Percentiles rank a stretch among this genome's conserved stretches.
Evolutionary conservation across 176 grass and related monocot genomes (phyloP).

Genomic region (Triticum timopheevii): DNA sequence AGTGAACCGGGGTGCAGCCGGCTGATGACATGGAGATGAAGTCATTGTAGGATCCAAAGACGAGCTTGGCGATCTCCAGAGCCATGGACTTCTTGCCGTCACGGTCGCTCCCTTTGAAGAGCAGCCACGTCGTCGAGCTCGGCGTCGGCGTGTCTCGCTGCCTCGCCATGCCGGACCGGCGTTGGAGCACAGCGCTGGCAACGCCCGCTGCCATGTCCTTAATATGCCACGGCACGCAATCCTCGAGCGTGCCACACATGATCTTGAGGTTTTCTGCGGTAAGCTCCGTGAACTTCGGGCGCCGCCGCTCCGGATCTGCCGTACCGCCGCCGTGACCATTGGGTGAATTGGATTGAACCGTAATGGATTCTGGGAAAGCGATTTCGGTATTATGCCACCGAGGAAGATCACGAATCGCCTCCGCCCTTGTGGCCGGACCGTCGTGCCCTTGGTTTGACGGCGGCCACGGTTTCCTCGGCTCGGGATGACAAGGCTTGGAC

Average conservation of each 20-base stretch:
- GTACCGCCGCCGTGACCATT: conserved; percentile 7
- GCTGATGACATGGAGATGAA: conserved; percentile 43
- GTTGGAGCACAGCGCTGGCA: conserved; percentile 66
- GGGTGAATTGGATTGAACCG: conserved; percentile 35
- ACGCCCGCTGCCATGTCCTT: conserved; percentile 52
- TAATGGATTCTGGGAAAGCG: conserved; percentile 37
- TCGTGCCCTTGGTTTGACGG: not conserved
- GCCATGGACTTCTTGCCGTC: conserved; percentile 70
- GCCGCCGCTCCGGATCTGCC: not conserved
- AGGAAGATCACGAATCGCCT: not conserved
- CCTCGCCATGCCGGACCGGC: conserved; percentile 70
- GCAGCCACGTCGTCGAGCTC: conserved; percentile 59
- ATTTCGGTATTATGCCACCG: not conserved
- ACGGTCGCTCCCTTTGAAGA: conserved; percentile 71
- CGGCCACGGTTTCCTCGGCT: conserved; percentile 40
- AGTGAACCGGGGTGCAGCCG: conserved; percentile 20
- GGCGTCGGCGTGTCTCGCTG: conserved; percentile 31
- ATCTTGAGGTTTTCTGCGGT: conserved; percentile 81
- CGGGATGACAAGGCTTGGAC: conserved; percentile 39
- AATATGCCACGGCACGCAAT: conserved; percentile 31
- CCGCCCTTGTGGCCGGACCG: not conserved
- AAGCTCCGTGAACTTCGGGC: conserved; percentile 76
- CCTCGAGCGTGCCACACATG: conserved; percentile 66
- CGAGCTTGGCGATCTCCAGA: conserved; percentile 61
- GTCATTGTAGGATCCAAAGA: conserved; percentile 59